These are phyloP conservation scores for Fomitopsis serialis DNA, from an alignment of 768 basidiomycete genomes.

Conservation along the genomic window DNA sequence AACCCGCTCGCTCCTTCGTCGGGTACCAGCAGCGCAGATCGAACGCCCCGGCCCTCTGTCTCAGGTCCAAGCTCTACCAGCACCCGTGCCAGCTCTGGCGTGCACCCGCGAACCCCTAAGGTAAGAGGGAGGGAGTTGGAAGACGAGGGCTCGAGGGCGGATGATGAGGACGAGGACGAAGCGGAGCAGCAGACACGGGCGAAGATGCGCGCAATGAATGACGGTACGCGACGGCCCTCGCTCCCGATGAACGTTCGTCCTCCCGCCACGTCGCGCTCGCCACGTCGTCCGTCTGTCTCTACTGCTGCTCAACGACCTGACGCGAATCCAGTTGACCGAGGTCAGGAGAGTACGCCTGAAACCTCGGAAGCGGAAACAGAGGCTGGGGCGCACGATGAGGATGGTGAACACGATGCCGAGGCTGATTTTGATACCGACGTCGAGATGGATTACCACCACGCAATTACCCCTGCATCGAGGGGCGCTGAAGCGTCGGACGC, in stretches of 20 bases:
- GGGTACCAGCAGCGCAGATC: constrained; percentile 28
- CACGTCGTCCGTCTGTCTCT: background rate
- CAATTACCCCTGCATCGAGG: constrained; percentile 3
- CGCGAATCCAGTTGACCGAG: background rate
- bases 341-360: background rate
- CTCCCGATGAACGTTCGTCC: constrained; percentile 28
- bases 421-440: constrained; percentile 28
- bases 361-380: constrained; percentile 15
- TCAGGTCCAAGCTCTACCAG: constrained; percentile 11
- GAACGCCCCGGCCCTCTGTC: constrained; percentile 41
- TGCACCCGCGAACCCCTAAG: constrained; percentile 29
- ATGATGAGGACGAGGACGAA: constrained; percentile 34
- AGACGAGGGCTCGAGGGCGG: constrained; percentile 24
- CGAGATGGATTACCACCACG: constrained; percentile 25
- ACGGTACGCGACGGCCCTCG: constrained; percentile 35
- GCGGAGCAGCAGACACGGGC: constrained; percentile 26
- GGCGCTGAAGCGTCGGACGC: constrained; percentile 32
- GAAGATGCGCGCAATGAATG: constrained; percentile 40
- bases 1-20: constrained; percentile 32
- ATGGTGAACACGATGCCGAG: constrained; percentile 27
- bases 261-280: constrained; percentile 6
- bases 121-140: constrained; percentile 23
- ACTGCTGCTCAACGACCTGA: background rate
- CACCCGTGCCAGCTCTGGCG: constrained; percentile 9
- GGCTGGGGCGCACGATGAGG: constrained; percentile 14